Percentiles rank a stretch among this genome's conserved stretches.
Conservation (phyloP, 164 flowering plant species). For the Magnolia changhungtana region DNA sequence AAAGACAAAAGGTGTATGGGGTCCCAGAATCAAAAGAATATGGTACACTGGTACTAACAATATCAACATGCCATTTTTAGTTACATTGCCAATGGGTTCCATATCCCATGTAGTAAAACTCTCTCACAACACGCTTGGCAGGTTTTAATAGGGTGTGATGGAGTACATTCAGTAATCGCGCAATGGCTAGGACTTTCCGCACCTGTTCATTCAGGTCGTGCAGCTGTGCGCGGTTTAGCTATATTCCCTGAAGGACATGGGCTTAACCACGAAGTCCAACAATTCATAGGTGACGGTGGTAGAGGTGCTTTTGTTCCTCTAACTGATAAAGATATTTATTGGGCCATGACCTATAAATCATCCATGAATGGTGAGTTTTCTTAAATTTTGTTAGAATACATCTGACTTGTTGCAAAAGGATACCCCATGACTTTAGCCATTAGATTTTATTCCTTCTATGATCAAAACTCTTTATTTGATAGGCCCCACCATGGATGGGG, state of each 20-base stretch:
- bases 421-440: too few species aligned
- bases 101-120: too few species aligned
- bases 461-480: too few species aligned
- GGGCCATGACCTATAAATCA: slow-evolving; percentile 27
- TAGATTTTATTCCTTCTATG: too few species aligned
- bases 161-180: slow-evolving; percentile 55
- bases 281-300: slow-evolving; percentile 18
- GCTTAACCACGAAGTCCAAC: slow-evolving; percentile 26
- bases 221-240: slow-evolving; percentile 39
- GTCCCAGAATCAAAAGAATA: too few species aligned
- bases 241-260: slow-evolving; percentile 47
- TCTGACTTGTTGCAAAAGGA: background rate
- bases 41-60: too few species aligned
- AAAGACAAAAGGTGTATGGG: too few species aligned
- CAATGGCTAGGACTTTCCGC: slow-evolving; percentile 39
- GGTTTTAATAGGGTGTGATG: slow-evolving; percentile 62
- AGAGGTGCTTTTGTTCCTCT: slow-evolving; percentile 38
- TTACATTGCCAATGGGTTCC: too few species aligned
- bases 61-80: too few species aligned
- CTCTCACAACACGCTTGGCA: background rate
- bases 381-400: background rate
- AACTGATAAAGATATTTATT: slow-evolving; percentile 35
- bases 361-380: background rate
- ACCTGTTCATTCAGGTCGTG: slow-evolving; percentile 38
- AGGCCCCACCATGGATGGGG: too few species aligned